phyloP scores from a whole-genome alignment of 441 rosid species.

The Cnidoscolus chayamansa region DNA sequence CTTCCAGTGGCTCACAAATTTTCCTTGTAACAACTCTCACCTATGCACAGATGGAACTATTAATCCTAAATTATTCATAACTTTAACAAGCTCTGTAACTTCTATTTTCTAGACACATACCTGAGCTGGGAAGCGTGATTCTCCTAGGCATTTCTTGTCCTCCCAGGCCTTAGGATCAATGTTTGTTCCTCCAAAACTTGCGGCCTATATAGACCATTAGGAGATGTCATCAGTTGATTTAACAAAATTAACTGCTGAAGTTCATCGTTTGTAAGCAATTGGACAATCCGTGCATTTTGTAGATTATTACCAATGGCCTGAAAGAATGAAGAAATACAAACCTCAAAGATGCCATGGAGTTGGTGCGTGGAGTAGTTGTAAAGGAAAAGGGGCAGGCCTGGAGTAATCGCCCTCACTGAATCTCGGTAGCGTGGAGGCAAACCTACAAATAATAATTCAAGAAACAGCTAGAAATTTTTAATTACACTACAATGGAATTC shows the following conservation, averaged over 20 bases:
- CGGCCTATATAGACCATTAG: slow-evolving; percentile 47
- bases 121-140: slow-evolving; percentile 98
- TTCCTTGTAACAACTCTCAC: slow-evolving; percentile 81
- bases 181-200: slow-evolving; percentile 92
- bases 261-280: not conserved
- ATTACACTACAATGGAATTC: no score
- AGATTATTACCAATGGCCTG: not conserved
- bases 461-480: not conserved
- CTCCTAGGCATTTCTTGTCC: slow-evolving; percentile 90
- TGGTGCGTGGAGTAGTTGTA: slow-evolving; percentile 99
- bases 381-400: slow-evolving; percentile 93
- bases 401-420: slow-evolving; percentile 94
- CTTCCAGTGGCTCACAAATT: slow-evolving; percentile 81
- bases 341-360: slow-evolving; percentile 94
- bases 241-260: not conserved
- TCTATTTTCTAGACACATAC: slow-evolving; percentile 19
- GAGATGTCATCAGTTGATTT: not conserved
- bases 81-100: not conserved
- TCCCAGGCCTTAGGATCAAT: slow-evolving; percentile 91
- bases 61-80: not conserved
- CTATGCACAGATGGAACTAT: slow-evolving; percentile 25
- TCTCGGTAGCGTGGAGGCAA: slow-evolving; percentile 95
- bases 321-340: slow-evolving; percentile 20
- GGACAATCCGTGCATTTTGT: no score
- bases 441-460: slow-evolving; percentile 35